A percentile compares a stretch with the other conserved stretches of the same genome.
Evolutionary conservation across 768 basidiomycete genomes (phyloP).

Genomic region (Boletus insuetus): DNA sequence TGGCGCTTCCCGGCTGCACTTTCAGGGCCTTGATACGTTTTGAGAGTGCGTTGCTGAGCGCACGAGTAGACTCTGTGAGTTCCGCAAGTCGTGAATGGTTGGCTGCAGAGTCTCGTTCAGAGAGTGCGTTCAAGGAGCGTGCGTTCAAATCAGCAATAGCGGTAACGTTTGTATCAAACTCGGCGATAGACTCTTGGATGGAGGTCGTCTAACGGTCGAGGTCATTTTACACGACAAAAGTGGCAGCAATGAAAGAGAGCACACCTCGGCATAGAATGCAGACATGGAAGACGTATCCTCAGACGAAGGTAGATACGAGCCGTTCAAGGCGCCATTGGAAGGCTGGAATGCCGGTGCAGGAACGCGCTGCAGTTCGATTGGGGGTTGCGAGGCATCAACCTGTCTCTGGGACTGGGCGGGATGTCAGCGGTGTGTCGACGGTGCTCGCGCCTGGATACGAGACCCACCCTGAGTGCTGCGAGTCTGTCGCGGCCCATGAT

Average conservation of each 20-base stretch:
- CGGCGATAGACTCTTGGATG: slow-evolving; percentile 44
- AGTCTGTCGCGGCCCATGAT: slow-evolving; percentile 70
- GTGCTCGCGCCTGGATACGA: slow-evolving; percentile 33
- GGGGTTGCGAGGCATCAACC: slow-evolving; percentile 28
- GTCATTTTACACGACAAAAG: background rate
- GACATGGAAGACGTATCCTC: slow-evolving; percentile 28
- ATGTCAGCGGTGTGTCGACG: slow-evolving; percentile 41
- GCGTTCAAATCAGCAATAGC: slow-evolving; percentile 49
- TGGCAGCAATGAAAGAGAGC: background rate
- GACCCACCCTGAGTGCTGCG: slow-evolving; percentile 75
- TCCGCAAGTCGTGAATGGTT: slow-evolving; percentile 50
- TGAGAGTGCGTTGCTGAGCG: slow-evolving; percentile 55
- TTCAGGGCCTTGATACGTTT: slow-evolving; percentile 58
- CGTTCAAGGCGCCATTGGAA: background rate
- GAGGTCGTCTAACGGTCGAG: slow-evolving; percentile 39
- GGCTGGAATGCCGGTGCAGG: slow-evolving; percentile 5
- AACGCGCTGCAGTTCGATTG: slow-evolving; percentile 28
- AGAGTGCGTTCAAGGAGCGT: slow-evolving; percentile 48
- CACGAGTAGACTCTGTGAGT: slow-evolving; percentile 57
- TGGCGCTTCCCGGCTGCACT: slow-evolving; percentile 32
- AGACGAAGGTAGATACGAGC: slow-evolving; percentile 1
- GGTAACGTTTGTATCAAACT: slow-evolving; percentile 45
- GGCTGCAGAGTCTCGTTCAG: slow-evolving; percentile 42
- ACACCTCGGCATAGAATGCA: slow-evolving; percentile 34
- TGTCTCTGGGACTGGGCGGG: slow-evolving; percentile 52